Base-by-base conservation (phyloP, 208 protist species). In the Trypanosoma lewisi region DNA sequence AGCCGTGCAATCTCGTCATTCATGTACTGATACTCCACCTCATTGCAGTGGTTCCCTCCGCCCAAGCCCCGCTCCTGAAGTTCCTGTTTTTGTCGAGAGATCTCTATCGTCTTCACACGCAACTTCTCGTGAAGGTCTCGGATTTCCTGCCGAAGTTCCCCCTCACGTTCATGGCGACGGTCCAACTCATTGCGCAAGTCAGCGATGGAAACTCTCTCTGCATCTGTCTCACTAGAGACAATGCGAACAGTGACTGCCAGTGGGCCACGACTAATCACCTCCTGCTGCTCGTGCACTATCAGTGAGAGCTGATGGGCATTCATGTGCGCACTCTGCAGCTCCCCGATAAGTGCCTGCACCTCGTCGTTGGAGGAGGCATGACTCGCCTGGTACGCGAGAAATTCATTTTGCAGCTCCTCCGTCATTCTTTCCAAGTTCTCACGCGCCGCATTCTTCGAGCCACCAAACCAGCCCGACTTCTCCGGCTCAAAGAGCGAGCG, bases 301-400 rank as follows among this genome's bases (percentile, higher is more conserved):
- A 76, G 64, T 8, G 77, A 70, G 19, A 95, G 72, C 59, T 77
- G 70, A 51, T 82, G 75, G 11, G 77, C 71, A 59, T 87, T 88
- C 23, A 49, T 48, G 55, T 91, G 73, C 0, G 86, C 82, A 37
- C 44, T 77, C 51, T 93, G 78, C 37, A 96, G 44, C 11, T 75
- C 83, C 4, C 67, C 67, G 28, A 96, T 65, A 9, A 96, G 71
- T 2, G 74, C 77, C 60, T 86, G 74, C 21, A 96, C 80, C 69
- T 96, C 89, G 2, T 90, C 89, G 63, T 93, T 88, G 59, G 78
- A 86, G 16, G 86, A 82, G 6, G 86, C 59, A 56, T 96, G 89
- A 5, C 64, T 71, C 17, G 77, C 65, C 48, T 86, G 80, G 75
- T 92, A 96, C 36, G 75, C 75, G 19, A 87, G 56, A 62, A 84